Percentiles rank a stretch among this genome's conserved stretches.
phyloP scores from a whole-genome alignment of 2,329 filamentous ascomycete species.

The Hirsutella rhossiliensis region DNA sequence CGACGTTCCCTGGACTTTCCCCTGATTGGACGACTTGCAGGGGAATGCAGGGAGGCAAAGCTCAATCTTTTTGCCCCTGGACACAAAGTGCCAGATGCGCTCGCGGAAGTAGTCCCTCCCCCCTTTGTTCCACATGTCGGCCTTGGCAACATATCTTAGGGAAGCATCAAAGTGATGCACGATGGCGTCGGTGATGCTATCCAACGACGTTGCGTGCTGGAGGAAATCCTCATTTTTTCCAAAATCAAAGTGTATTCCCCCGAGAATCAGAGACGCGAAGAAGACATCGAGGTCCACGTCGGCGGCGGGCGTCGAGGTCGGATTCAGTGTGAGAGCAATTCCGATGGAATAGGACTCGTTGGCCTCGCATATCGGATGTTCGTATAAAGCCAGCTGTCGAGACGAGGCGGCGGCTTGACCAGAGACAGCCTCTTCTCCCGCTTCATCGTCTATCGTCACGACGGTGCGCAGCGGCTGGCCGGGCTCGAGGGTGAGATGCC shows the following conservation, averaged over 20 bases:
- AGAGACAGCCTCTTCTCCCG: not conserved
- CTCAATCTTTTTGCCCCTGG: conserved; percentile 10
- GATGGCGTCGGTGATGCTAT: conserved; percentile 4
- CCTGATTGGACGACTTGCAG: conserved; percentile 24
- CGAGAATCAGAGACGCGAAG: conserved; percentile 1
- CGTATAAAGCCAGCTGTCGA: not conserved
- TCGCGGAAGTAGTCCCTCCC: conserved; percentile 11
- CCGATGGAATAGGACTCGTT: not conserved
- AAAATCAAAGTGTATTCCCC: not conserved
- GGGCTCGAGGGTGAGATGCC: not conserved
- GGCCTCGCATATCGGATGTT: not conserved
- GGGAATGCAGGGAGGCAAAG: conserved; percentile 25
- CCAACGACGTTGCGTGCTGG: not conserved
- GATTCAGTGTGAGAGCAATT: conserved; percentile 1
- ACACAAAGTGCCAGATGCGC: conserved; percentile 11
- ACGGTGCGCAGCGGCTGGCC: not conserved
- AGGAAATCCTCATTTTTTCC: not conserved
- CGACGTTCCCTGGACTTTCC: conserved; percentile 18
- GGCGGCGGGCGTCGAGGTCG: not conserved
- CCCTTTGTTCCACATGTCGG: conserved; percentile 11
- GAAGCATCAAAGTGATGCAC: conserved; percentile 12
- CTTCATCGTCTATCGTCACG: not conserved
- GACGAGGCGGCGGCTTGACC: not conserved
- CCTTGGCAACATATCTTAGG: conserved; percentile 10
- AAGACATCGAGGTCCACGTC: conserved; percentile 1